Base-by-base conservation (phyloP, 78 protist species). In the Cavenderia fasciculata region DNA sequence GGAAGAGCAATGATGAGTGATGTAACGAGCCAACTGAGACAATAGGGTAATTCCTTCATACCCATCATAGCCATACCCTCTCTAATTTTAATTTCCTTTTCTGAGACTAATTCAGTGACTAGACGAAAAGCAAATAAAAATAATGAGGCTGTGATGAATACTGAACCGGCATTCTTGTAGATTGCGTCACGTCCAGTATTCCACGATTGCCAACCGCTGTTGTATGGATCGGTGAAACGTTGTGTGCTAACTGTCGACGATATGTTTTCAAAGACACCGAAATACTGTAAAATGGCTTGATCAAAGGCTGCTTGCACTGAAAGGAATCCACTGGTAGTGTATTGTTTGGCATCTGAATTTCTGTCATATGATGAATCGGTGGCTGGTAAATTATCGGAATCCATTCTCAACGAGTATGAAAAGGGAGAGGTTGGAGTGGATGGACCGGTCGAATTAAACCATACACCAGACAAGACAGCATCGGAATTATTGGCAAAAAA, bases 31-130 rank as follows among this genome's bases (percentile, higher is more conserved):
- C 84, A 74, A 41, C 47, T 27, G 3, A 74, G 34, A 23, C 21
- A 74, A 41, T 74, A 74, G 1, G 84, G 44, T 1, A 57, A 10
- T 1, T 52, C 68, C 4, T 41, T 74, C 54, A 52, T 40, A 52
- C 84, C 84, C 84, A 74, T 74, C 84, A 74, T 74, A 41, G 38
- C 57, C 84, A 74, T 74, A 59, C 84, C 68, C 14, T 74, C 84
- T 33, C 51, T 29, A 27, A 74, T 40, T 23, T 41, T 74, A 1
- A 36, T 74, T 41, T 74, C 84, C 38, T 74, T 74, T 41, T 74
- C 84, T 1, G 23, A 23, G 8, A 74, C 68, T 23, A 74, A 44
- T 2, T 78, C 88, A 0, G 88, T 78, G 21, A 49, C 36, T 2
- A 71, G 34, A 49, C 61, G 61, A 43, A 71, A 71, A 12, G 61